phyloP scores from a whole-genome alignment of 805 yeast species.

The Ogataea pignaliae region DNA sequence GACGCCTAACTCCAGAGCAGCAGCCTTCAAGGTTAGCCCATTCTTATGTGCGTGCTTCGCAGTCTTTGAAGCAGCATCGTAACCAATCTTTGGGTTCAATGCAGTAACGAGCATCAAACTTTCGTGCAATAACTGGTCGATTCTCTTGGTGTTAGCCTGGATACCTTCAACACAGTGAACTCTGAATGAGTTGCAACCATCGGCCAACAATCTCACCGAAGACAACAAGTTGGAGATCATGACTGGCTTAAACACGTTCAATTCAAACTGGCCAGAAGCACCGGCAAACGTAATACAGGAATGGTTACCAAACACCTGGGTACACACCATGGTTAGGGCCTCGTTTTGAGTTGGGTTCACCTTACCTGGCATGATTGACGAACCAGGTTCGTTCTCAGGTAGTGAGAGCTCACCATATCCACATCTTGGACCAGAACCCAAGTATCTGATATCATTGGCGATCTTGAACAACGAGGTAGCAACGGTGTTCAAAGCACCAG shows the following conservation, averaged over 20 bases:
- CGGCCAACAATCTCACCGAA: slow-evolving; percentile 84
- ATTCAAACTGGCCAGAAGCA: slow-evolving; percentile 97
- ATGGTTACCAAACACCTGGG: slow-evolving; percentile 97
- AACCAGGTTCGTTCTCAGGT: slow-evolving; percentile 99
- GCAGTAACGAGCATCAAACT: slow-evolving; percentile 98
- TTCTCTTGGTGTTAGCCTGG: slow-evolving; percentile 81
- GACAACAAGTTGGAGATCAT: slow-evolving; percentile 86
- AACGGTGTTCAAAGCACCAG: slow-evolving; percentile 94
- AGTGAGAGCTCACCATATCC: slow-evolving; percentile 94
- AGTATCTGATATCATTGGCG: slow-evolving; percentile 96
- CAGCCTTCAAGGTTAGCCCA: slow-evolving; percentile 91
- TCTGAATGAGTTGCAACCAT: slow-evolving; percentile 87
- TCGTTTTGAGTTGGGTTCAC: slow-evolving; percentile 99
- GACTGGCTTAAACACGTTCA: slow-evolving; percentile 97
- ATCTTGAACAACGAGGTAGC: slow-evolving; percentile 93
- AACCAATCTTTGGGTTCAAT: slow-evolving; percentile 97
- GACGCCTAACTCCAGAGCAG: slow-evolving; percentile 88
- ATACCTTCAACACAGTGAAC: slow-evolving; percentile 94
- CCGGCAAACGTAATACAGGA: slow-evolving; percentile 95
- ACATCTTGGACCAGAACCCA: slow-evolving; percentile 99
- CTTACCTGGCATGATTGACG: slow-evolving; percentile 99
- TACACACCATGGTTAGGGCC: slow-evolving; percentile 96
- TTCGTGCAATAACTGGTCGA: slow-evolving; percentile 83
- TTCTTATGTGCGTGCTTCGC: slow-evolving; percentile 99
- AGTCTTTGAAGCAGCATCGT: slow-evolving; percentile 94